These are phyloP conservation scores for Inga oerstediana DNA, from an alignment of 306 rosid genomes.

Conservation along the genomic window DNA sequence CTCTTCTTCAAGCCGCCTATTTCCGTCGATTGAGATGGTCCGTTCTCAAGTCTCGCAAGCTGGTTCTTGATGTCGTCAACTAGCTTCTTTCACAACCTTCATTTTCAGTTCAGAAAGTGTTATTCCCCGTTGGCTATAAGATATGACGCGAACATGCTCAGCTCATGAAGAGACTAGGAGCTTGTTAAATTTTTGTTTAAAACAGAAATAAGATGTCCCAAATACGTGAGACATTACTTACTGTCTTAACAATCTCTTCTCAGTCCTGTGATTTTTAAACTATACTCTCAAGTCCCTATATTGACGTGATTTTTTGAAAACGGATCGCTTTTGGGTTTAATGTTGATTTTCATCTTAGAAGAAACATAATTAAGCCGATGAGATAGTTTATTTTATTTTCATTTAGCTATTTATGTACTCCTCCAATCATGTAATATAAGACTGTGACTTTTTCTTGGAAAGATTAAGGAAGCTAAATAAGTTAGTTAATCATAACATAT, in stretches of 20 bases:
- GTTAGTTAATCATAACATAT: no score
- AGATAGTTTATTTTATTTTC: background rate
- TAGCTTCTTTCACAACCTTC: constrained; percentile 45
- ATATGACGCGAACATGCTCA: constrained; percentile 24
- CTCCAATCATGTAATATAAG: no score
- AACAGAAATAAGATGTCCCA: constrained; percentile 57
- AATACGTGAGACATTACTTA: background rate
- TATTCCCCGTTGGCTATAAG: constrained; percentile 41
- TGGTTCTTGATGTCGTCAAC: constrained; percentile 95
- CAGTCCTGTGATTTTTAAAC: constrained; percentile 2
- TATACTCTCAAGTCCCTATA: background rate
- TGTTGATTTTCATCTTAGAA: background rate
- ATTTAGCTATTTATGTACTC: background rate
- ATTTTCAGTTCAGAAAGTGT: constrained; percentile 40
- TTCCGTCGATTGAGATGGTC: constrained; percentile 96
- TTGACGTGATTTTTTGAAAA: background rate
- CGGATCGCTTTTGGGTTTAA: background rate
- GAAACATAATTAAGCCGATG: background rate
- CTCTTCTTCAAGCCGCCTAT: constrained; percentile 91
- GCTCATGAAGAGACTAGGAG: constrained; percentile 56
- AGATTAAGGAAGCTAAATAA: no score
- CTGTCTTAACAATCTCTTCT: background rate
- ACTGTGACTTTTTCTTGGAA: no score
- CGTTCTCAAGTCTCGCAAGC: constrained; percentile 91
- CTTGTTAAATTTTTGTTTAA: constrained; percentile 48